phyloP scores from a whole-genome alignment of 257 asterid genomes.

The Ehretia macrophylla region DNA sequence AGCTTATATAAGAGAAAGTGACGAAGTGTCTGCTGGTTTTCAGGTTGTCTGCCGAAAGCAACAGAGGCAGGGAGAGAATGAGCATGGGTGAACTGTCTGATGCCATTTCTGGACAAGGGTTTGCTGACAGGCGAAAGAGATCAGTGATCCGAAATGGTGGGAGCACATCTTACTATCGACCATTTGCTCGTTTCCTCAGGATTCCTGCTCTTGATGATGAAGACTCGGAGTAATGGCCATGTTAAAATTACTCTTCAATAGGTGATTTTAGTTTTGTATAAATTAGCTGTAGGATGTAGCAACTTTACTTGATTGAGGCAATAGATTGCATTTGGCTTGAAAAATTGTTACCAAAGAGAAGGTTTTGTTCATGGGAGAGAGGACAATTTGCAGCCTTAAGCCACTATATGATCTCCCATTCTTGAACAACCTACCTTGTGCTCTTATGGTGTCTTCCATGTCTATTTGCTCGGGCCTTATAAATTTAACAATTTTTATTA shows the following conservation, averaged over 20 bases:
- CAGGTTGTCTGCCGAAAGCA: slow-evolving; percentile 52
- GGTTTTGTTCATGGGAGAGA: too few species aligned
- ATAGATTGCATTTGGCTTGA: background rate
- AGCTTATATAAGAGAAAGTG: background rate
- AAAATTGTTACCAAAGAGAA: too few species aligned
- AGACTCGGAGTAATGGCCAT: slow-evolving; percentile 49
- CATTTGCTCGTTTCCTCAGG: slow-evolving; percentile 52
- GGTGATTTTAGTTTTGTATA: background rate
- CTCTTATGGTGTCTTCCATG: too few species aligned
- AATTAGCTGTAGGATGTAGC: background rate
- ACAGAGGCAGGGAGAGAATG: slow-evolving; percentile 32
- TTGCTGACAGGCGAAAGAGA: slow-evolving; percentile 57
- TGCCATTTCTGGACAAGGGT: slow-evolving; percentile 50
- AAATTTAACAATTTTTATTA: too few species aligned
- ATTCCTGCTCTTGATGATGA: slow-evolving; percentile 49
- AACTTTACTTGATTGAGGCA: background rate
- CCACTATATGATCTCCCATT: too few species aligned
- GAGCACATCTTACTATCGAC: slow-evolving; percentile 35
- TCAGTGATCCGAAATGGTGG: slow-evolving; percentile 33
- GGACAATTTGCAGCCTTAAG: too few species aligned
- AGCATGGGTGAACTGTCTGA: slow-evolving; percentile 43
- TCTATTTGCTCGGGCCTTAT: too few species aligned
- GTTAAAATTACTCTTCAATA: background rate
- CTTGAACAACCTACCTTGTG: too few species aligned
- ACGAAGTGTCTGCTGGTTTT: background rate